phyloP scores from a whole-genome alignment of 2,329 filamentous ascomycete species.

The Diplodia scrobiculata region DNA sequence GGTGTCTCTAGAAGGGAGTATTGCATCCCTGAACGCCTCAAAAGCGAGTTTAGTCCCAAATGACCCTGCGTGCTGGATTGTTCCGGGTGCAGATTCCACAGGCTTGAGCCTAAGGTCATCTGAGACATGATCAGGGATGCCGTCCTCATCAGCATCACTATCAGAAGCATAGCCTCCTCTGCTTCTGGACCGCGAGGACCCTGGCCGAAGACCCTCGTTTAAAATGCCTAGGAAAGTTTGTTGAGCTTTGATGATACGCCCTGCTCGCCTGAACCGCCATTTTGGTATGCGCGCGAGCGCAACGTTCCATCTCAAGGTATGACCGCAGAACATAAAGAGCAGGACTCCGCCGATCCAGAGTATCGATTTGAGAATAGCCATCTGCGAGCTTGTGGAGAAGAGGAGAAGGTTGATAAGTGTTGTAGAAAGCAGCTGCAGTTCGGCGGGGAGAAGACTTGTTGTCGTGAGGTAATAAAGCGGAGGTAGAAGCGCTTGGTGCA shows the following conservation, averaged over 20 bases:
- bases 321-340: constrained; percentile 70
- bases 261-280: constrained; percentile 76
- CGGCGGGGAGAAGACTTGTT: constrained; percentile 81
- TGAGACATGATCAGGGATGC: constrained; percentile 24
- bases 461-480: constrained; percentile 80
- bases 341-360: constrained; percentile 67
- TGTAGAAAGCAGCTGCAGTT: constrained; percentile 83
- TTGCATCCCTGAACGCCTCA: constrained; percentile 9
- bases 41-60: constrained; percentile 3
- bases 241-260: constrained; percentile 47
- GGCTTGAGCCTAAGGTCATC: constrained; percentile 23
- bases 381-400: constrained; percentile 66
- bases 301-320: constrained; percentile 80
- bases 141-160: constrained; percentile 54
- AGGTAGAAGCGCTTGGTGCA: constrained; percentile 75
- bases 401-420: constrained; percentile 79
- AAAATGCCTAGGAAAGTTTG: constrained; percentile 50
- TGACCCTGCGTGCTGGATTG: constrained; percentile 5
- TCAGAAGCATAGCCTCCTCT: constrained; percentile 35
- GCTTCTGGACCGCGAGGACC: constrained; percentile 17
- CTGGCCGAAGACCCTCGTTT: constrained; percentile 40
- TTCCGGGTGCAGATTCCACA: constrained; percentile 20
- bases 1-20: constrained; percentile 10
- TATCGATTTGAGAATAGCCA: constrained; percentile 48
- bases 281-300: constrained; percentile 83